Base-by-base conservation (phyloP, 805 yeast genomes). In the Metschnikowia amazonensis region DNA sequence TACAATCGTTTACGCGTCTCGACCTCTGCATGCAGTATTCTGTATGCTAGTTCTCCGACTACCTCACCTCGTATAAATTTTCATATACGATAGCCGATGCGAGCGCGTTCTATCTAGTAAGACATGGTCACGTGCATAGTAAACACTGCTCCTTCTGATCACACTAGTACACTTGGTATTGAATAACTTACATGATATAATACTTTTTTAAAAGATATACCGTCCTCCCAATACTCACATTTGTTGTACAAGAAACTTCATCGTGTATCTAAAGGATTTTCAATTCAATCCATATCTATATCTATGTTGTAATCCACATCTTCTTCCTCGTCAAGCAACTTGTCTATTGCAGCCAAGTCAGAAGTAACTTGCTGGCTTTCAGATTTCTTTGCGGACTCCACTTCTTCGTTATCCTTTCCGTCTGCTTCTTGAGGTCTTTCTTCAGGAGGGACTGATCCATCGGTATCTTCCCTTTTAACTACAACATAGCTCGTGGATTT, bases 251-350 rank as follows among this genome's bases (percentile, higher is more conserved):
- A 4, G 24, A 5, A 6, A 21, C 24, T 5, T n/a, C n/a, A n/a
- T n/a, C n/a, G 6, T 21, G 24, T 21, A 5, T 21, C 24, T 21
- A 21, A 21, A 21, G 24, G 9, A 11, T 32, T 17, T 18, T 18
- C 10, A 13, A 13, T 32, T 32, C 2, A 32, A 18, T 30, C 16
- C 41, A 36, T 36, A 17, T 52, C 61, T 59, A 63, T 56, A 4
- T 61, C 53, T 14, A 69, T 55, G 23, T 67, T 67, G 50, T 70
- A 70, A 10, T 67, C 70, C 9, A 67, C 69, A 16, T 62, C 58
- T 13, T 67, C 72, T 43, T 69, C 74, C 23, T 64, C 71, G 2
- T 65, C 72, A 14, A 69, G 53, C 43, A 69, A 46, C 34, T 62
- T 56, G 46, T 69, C 74, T 25, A 69, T 69, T 23, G 61, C 59